Evolutionary conservation across 805 yeast genomes (phyloP).

Genomic region (Candida incommunis): DNA sequence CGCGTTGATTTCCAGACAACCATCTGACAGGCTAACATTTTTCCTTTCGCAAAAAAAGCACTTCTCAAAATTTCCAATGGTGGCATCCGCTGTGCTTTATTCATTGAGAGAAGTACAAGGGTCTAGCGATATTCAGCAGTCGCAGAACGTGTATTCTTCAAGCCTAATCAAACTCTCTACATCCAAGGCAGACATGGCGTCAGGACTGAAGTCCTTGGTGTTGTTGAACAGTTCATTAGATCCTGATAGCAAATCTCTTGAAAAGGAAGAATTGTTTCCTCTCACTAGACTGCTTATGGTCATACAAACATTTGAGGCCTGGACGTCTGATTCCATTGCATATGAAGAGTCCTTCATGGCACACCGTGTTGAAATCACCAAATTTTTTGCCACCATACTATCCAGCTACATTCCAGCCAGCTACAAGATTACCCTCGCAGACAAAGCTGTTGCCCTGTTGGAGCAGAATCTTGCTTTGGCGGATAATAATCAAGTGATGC

Average conservation of each 20-base stretch:
- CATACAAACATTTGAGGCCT: constrained; percentile 33
- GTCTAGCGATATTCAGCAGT: background rate
- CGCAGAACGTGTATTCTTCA: background rate
- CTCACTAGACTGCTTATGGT: constrained; percentile 53
- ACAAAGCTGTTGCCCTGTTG: constrained; percentile 6
- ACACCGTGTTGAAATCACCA: constrained; percentile 37
- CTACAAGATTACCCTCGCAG: constrained; percentile 5
- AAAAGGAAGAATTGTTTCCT: constrained; percentile 31
- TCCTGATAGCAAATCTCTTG: constrained; percentile 16
- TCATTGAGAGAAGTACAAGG: background rate
- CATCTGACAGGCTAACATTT: background rate
- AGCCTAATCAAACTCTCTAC: background rate
- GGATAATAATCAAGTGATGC: constrained; percentile 23
- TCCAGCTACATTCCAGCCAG: no score
- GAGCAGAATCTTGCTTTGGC: constrained; percentile 9
- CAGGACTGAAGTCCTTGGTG: constrained; percentile 24
- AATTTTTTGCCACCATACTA: constrained; percentile 25
- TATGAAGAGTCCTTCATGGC: constrained; percentile 40
- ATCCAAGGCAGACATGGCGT: background rate
- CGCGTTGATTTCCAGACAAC: background rate
- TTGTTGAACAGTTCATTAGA: constrained; percentile 31
- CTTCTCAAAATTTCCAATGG: background rate
- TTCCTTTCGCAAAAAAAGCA: background rate
- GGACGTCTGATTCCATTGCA: constrained; percentile 51
- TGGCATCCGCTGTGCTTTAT: background rate